Conservation (phyloP, 2,329 filamentous ascomycete genomes). For the Colletotrichum trifolii region DNA sequence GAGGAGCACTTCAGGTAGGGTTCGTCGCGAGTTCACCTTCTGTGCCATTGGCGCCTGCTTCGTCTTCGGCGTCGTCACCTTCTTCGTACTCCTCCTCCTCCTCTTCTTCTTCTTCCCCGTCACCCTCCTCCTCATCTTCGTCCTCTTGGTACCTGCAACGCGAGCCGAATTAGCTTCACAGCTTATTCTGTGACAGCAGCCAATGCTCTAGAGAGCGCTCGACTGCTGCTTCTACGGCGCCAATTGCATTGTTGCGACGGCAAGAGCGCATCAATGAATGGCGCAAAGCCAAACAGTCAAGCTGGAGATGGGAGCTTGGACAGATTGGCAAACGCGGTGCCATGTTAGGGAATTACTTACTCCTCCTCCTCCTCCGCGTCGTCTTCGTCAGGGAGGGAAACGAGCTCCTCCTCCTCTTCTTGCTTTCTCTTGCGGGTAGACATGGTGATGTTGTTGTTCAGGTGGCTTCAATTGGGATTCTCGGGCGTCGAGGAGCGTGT, state of each 20-base stretch:
- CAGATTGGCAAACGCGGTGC: background rate
- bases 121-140: constrained; percentile 52
- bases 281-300: background rate
- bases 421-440: constrained; percentile 66
- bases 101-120: constrained; percentile 51
- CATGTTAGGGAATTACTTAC: constrained; percentile 50
- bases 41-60: constrained; percentile 40
- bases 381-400: constrained; percentile 63
- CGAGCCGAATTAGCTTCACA: constrained; percentile 24
- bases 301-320: background rate
- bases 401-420: constrained; percentile 64
- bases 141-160: constrained; percentile 54
- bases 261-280: background rate
- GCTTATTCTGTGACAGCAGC: background rate
- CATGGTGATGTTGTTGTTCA: constrained; percentile 47
- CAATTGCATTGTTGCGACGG: constrained; percentile 18
- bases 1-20: background rate
- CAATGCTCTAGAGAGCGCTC: background rate
- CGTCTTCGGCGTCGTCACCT: constrained; percentile 45
- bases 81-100: constrained; percentile 52
- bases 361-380: constrained; percentile 66
- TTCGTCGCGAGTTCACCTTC: constrained; percentile 16
- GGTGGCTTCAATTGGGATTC: constrained; percentile 42
- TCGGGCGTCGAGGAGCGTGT: background rate
- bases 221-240: too few species aligned